phyloP scores from a whole-genome alignment of 2,329 filamentous ascomycete genomes.

The Trichoderma hamatum region DNA sequence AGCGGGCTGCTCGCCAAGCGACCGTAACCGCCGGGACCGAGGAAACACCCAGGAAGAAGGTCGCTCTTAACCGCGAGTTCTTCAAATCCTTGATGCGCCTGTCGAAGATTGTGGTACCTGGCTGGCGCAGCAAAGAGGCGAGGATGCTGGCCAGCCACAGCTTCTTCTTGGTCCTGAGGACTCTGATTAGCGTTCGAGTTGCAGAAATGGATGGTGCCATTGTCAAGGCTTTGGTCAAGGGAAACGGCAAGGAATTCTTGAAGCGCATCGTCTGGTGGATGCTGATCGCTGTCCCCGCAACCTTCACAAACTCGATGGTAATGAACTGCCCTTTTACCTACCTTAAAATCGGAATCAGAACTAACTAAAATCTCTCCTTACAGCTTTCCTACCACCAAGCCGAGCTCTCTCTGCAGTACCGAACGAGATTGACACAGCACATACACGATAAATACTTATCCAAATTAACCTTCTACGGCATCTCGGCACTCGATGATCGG shows the following conservation, averaged over 20 bases:
- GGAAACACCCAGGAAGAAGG: slow-evolving; percentile 67
- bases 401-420: slow-evolving; percentile 88
- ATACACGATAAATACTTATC: slow-evolving; percentile 96
- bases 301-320: slow-evolving; percentile 98
- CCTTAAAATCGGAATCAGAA: neutral
- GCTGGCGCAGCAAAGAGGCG: slow-evolving; percentile 86
- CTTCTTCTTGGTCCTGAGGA: slow-evolving; percentile 87
- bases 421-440: slow-evolving; percentile 87
- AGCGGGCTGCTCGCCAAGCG: slow-evolving; percentile 51
- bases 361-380: neutral
- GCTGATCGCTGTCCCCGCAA: slow-evolving; percentile 92
- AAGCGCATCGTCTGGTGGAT: slow-evolving; percentile 96
- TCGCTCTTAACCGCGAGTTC: slow-evolving; percentile 87
- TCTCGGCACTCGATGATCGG: slow-evolving; percentile 91
- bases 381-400: slow-evolving; percentile 96
- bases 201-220: slow-evolving; percentile 93
- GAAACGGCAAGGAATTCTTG: slow-evolving; percentile 87
- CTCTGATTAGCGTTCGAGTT: slow-evolving; percentile 91
- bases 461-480: slow-evolving; percentile 97
- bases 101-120: slow-evolving; percentile 84
- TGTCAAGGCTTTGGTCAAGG: slow-evolving; percentile 89
- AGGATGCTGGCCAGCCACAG: slow-evolving; percentile 86
- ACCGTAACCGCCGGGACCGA: slow-evolving; percentile 49
- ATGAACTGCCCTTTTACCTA: slow-evolving; percentile 36
- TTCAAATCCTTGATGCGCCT: slow-evolving; percentile 75